Percentiles rank a stretch among this genome's conserved stretches.
phyloP scores from a whole-genome alignment of 1,139 yeast species.

The Arxiozyma slooffiae region DNA sequence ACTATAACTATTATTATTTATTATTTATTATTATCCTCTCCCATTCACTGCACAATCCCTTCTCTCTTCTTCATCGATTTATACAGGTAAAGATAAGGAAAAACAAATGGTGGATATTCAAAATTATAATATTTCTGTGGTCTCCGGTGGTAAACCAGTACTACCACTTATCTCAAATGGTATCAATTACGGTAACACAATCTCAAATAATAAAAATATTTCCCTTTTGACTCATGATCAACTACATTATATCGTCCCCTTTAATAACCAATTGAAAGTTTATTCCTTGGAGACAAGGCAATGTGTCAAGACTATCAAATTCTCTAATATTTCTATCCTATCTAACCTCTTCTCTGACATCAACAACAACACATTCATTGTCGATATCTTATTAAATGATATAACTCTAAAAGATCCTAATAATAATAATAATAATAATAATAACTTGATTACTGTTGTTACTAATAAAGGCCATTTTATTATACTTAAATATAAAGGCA shows the following conservation, averaged over 20 bases:
- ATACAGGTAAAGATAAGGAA: background rate
- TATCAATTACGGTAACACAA: background rate
- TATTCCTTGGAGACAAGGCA: conserved; percentile 70
- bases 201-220: conserved; percentile 20
- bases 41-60: too few species aligned
- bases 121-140: conserved; percentile 40
- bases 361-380: conserved; percentile 13
- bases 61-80: background rate
- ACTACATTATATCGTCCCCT: conserved; percentile 51
- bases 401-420: conserved; percentile 6
- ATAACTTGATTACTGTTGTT: background rate
- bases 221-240: conserved; percentile 44
- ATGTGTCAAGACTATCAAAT: conserved; percentile 57
- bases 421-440: background rate
- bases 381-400: conserved; percentile 23
- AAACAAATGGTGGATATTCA: conserved; percentile 17
- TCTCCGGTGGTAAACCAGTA: conserved; percentile 59
- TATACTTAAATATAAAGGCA: conserved; percentile 27
- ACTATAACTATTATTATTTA: too few species aligned
- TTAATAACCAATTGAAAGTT: conserved; percentile 61
- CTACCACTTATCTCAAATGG: conserved; percentile 19
- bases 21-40: background rate
- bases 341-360: conserved; percentile 16
- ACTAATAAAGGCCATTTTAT: conserved; percentile 15
- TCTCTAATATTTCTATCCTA: conserved; percentile 29